A percentile compares a stretch with the other conserved stretches of the same genome.
phyloP scores from a whole-genome alignment of 2,329 filamentous ascomycete species.

The Geosmithia morbida region DNA sequence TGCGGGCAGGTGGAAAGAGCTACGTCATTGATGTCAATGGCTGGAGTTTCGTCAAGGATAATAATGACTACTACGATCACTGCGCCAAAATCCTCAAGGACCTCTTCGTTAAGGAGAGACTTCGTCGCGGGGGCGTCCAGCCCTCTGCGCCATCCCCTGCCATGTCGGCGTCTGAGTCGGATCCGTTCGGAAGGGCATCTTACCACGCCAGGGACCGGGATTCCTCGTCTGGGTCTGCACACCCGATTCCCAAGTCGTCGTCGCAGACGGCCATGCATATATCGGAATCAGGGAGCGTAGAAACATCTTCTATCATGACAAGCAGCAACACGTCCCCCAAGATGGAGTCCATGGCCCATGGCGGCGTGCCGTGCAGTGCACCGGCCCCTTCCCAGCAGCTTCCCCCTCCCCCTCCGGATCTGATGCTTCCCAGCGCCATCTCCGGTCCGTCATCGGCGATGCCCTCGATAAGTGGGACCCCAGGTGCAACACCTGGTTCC shows the following conservation, averaged over 20 bases:
- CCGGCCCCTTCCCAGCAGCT: conserved; percentile 16
- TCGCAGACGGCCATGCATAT: conserved; percentile 6
- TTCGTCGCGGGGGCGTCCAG: conserved; percentile 45
- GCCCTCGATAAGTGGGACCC: not conserved
- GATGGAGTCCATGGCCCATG: conserved; percentile 16
- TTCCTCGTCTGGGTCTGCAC: conserved; percentile 7
- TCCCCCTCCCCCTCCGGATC: conserved; percentile 17
- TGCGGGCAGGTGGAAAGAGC: conserved; percentile 77
- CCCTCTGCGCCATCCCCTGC: conserved; percentile 35
- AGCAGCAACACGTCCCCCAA: conserved; percentile 16
- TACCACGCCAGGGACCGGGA: conserved; percentile 25
- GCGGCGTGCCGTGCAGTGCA: conserved; percentile 8
- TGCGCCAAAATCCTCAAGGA: conserved; percentile 75
- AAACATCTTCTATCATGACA: not conserved
- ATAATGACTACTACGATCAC: conserved; percentile 94
- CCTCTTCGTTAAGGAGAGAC: conserved; percentile 73
- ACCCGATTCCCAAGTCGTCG: conserved; percentile 10
- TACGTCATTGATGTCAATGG: conserved; percentile 99
- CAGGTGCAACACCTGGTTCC: conserved; percentile 9
- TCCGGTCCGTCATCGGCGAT: conserved; percentile 23
- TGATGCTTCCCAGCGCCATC: conserved; percentile 8
- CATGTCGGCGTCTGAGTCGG: conserved; percentile 20
- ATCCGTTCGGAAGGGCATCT: conserved; percentile 20
- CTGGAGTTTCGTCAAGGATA: conserved; percentile 99
- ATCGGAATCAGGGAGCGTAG: conserved; percentile 6